A percentile compares a stretch with the other conserved stretches of the same genome.
These are phyloP conservation scores for Tylopilus orsonianus DNA, from an alignment of 1,284 basidiomycete genomes.

Conservation along the genomic window DNA sequence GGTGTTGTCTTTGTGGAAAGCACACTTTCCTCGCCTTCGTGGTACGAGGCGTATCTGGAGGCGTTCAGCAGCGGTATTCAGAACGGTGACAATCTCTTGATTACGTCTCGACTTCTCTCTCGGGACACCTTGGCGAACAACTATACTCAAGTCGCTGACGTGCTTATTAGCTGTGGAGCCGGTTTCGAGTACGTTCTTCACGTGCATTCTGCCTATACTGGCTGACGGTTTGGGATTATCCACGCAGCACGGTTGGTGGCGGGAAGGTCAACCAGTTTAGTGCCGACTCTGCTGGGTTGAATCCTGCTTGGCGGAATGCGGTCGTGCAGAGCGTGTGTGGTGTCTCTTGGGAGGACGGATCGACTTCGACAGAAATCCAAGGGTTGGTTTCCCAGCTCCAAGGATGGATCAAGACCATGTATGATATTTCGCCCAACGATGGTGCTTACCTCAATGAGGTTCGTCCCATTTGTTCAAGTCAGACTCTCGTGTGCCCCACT, in stretches of 20 bases:
- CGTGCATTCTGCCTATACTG: neutral
- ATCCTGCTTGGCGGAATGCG: constrained; percentile 45
- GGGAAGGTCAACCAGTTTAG: constrained; percentile 39
- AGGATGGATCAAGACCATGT: constrained; percentile 26
- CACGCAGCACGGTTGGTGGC: constrained; percentile 38
- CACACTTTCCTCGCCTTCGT: constrained; percentile 26
- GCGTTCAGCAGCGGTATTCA: neutral
- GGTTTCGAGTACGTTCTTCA: constrained; percentile 13
- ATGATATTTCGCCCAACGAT: constrained; percentile 32
- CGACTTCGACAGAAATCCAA: constrained; percentile 30
- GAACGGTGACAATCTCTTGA: constrained; percentile 29
- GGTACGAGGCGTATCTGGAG: constrained; percentile 29
- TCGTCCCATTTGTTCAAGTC: constrained; percentile 8
- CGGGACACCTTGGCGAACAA: constrained; percentile 32
- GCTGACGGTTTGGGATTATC: neutral
- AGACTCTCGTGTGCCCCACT: neutral
- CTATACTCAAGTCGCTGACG: constrained; percentile 31
- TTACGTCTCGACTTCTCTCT: constrained; percentile 39
- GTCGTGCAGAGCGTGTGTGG: constrained; percentile 32
- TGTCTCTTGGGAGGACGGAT: constrained; percentile 36
- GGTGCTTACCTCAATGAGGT: constrained; percentile 47
- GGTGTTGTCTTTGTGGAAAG: constrained; percentile 7
- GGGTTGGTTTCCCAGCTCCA: constrained; percentile 27
- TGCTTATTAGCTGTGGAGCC: constrained; percentile 21
- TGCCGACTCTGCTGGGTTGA: constrained; percentile 39